phyloP scores from a whole-genome alignment of 73 alveolate genomes.

The Tetrahymena elliotti region DNA sequence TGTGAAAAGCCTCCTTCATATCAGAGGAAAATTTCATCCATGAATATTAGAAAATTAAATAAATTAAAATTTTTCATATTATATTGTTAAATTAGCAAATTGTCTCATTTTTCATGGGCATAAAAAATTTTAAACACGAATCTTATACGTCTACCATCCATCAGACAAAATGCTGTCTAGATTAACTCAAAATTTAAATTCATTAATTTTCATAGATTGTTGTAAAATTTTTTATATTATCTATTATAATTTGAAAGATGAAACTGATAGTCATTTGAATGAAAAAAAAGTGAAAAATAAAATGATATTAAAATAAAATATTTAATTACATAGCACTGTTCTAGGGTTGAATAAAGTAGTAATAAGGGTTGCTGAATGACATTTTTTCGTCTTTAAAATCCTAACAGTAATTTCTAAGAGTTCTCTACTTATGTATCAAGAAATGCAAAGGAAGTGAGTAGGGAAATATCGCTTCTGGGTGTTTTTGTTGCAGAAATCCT shows the following conservation, averaged over 20 bases:
- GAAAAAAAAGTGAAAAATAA: not conserved
- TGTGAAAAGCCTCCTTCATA: no score
- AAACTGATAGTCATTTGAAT: not conserved
- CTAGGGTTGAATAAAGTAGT: not conserved
- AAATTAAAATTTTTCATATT: not conserved
- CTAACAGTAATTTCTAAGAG: not conserved
- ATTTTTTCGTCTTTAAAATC: not conserved
- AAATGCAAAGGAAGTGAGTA: not conserved
- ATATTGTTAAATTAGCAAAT: no score
- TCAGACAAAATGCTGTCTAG: not conserved
- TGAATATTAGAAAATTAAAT: no score
- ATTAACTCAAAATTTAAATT: not conserved
- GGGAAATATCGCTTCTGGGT: not conserved
- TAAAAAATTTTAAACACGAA: no score
- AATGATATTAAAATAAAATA: not conserved
- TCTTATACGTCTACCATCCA: not conserved
- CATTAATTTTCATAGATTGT: not conserved
- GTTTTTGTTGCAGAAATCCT: not conserved
- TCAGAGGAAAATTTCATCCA: not conserved
- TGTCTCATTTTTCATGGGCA: not conserved
- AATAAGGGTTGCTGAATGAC: not conserved
- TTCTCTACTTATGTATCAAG: no score
- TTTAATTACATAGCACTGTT: not conserved
- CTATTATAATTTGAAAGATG: not conserved
- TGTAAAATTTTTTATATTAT: not conserved